A percentile compares a stretch with the other conserved stretches of the same genome.
Conservation (phyloP, 805 yeast species). For the Cephaloascus fragrans region DNA sequence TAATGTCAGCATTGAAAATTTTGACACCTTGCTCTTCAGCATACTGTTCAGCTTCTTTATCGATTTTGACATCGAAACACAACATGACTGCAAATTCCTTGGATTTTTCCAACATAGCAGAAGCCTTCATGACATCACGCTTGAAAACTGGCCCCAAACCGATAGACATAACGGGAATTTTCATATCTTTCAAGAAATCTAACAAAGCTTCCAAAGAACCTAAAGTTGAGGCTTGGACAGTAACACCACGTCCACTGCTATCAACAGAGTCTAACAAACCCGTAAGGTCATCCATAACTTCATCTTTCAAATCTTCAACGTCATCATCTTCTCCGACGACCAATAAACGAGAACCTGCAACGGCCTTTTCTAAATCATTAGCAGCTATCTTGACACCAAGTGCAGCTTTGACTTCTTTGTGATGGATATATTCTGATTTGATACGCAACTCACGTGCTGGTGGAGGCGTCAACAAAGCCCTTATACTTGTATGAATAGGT, state of each 20-base stretch:
- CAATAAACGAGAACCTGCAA: slow-evolving; percentile 93
- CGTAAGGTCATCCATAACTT: slow-evolving; percentile 96
- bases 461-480: slow-evolving; percentile 96
- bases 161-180: slow-evolving; percentile 98
- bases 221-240: slow-evolving; percentile 95
- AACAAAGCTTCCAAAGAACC: slow-evolving; percentile 96
- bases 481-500: slow-evolving; percentile 90
- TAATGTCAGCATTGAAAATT: slow-evolving; percentile 92
- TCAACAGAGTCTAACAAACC: slow-evolving; percentile 93
- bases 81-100: slow-evolving; percentile 96
- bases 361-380: slow-evolving; percentile 94
- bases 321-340: slow-evolving; percentile 97
- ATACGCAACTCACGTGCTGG: slow-evolving; percentile 93
- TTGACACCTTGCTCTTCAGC: slow-evolving; percentile 89
- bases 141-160: slow-evolving; percentile 97
- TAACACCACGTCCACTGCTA: slow-evolving; percentile 91
- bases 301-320: slow-evolving; percentile 95
- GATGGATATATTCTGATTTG: slow-evolving; percentile 94
- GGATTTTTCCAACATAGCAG: slow-evolving; percentile 94
- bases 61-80: slow-evolving; percentile 95
- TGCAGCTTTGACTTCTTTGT: slow-evolving; percentile 97
- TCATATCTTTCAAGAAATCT: slow-evolving; percentile 96
- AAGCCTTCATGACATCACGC: slow-evolving; percentile 96
- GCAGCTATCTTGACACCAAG: slow-evolving; percentile 98
- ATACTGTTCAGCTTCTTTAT: slow-evolving; percentile 96